Evolutionary conservation across 495 filamentous ascomycete species (phyloP).

Genomic region (Terfezia boudieri): DNA sequence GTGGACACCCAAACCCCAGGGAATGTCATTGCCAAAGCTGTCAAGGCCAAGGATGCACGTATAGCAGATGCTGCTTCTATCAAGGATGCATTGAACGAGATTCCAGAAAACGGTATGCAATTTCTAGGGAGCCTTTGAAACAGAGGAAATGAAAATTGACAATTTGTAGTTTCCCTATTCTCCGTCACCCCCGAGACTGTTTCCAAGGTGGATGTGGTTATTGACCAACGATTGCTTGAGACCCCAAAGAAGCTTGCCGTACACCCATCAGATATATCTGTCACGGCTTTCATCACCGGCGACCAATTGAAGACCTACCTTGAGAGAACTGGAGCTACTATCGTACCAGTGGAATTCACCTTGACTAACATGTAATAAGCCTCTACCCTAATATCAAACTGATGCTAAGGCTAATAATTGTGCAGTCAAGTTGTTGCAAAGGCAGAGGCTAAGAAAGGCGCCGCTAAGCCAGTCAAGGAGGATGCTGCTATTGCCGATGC

Average conservation of each 20-base stretch:
- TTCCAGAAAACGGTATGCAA: conserved; percentile 11
- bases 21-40: conserved; percentile 12
- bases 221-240: conserved; percentile 16
- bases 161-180: conserved; percentile 14
- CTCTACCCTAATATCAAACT: not conserved
- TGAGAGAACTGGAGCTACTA: conserved; percentile 15
- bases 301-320: conserved; percentile 12
- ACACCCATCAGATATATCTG: conserved; percentile 15
- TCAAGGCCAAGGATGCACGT: conserved; percentile 17
- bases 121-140: not conserved
- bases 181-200: conserved; percentile 17
- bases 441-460: conserved; percentile 25
- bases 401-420: not conserved
- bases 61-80: conserved; percentile 16
- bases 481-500: conserved; percentile 31
- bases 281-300: conserved; percentile 13
- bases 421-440: conserved; percentile 21
- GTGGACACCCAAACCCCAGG: conserved; percentile 17
- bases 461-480: conserved; percentile 26
- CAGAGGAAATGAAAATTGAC: not conserved
- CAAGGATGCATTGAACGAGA: conserved; percentile 12
- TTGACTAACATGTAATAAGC: conserved; percentile 1
- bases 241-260: conserved; percentile 13
- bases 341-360: conserved; percentile 16
- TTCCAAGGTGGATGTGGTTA: conserved; percentile 16